Evolutionary conservation across 2,329 filamentous ascomycete species (phyloP).

Genomic region (Orbilia quercus): DNA sequence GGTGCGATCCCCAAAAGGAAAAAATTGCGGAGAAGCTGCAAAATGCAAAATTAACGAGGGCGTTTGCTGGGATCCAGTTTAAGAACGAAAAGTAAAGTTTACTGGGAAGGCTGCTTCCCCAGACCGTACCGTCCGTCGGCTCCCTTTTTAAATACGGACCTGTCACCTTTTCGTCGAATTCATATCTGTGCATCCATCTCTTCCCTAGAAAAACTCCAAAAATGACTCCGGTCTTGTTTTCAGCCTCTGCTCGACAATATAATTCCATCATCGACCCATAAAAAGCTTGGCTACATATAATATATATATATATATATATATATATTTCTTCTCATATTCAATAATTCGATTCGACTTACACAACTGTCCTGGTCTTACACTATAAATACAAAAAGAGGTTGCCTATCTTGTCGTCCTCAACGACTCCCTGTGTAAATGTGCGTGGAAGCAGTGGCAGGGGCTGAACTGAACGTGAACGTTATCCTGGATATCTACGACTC

Average conservation of each 20-base stretch:
- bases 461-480: conserved; percentile 56
- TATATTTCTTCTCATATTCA: too few species aligned
- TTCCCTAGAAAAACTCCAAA: conserved; percentile 55
- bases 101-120: conserved; percentile 38
- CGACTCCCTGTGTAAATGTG: conserved; percentile 48
- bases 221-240: conserved; percentile 49
- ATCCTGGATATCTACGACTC: conserved; percentile 55
- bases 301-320: too few species aligned
- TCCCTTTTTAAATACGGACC: conserved; percentile 56
- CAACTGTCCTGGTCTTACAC: too few species aligned
- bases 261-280: conserved; percentile 39
- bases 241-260: conserved; percentile 28
- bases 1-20: conserved; percentile 52
- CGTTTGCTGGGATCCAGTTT: conserved; percentile 6
- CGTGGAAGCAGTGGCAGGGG: conserved; percentile 51
- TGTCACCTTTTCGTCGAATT: conserved; percentile 39
- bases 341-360: too few species aligned
- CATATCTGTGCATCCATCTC: conserved; percentile 45
- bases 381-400: background rate
- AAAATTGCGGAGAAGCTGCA: conserved; percentile 54
- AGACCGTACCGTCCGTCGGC: conserved; percentile 51
- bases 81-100: too few species aligned
- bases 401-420: conserved; percentile 17
- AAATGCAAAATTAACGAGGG: conserved; percentile 45
- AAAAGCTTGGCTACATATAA: background rate